These are phyloP conservation scores for Arabidopsis suecica DNA, from an alignment of 345 rosid species.

Conservation along the genomic window DNA sequence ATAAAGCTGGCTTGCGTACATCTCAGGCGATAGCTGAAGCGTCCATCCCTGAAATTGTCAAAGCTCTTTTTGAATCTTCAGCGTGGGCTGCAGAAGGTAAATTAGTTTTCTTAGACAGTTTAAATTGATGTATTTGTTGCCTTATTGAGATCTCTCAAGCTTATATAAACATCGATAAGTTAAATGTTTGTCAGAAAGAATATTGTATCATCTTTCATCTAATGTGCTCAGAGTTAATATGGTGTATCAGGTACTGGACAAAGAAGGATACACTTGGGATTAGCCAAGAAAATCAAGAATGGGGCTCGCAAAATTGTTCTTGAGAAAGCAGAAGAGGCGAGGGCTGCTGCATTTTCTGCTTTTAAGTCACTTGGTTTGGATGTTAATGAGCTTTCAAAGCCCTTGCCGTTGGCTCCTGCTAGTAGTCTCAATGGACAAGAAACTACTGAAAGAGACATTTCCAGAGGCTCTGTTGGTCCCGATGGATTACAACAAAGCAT, in stretches of 20 bases:
- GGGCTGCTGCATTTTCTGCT: slow-evolving; percentile 88
- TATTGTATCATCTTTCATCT: slow-evolving; percentile 12
- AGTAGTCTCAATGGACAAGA: slow-evolving; percentile 47
- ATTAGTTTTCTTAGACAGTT: slow-evolving; percentile 19
- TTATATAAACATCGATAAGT: slow-evolving; percentile 22
- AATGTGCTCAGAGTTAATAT: slow-evolving; percentile 37
- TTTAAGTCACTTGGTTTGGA: slow-evolving; percentile 85
- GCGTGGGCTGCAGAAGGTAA: slow-evolving; percentile 84
- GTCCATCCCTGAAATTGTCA: slow-evolving; percentile 77
- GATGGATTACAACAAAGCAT: slow-evolving; percentile 42
- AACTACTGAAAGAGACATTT: slow-evolving; percentile 46
- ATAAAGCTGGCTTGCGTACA: slow-evolving; percentile 94
- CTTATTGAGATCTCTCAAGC: slow-evolving; percentile 27
- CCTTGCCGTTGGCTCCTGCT: slow-evolving; percentile 48
- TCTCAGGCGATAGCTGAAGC: slow-evolving; percentile 95
- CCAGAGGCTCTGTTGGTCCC: slow-evolving; percentile 40
- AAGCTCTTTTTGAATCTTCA: slow-evolving; percentile 91
- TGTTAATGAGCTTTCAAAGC: slow-evolving; percentile 68
- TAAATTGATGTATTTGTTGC: slow-evolving; percentile 23
- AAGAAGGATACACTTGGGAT: slow-evolving; percentile 75
- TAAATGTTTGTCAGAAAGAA: neutral
- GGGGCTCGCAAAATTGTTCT: slow-evolving; percentile 96
- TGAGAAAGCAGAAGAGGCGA: slow-evolving; percentile 98
- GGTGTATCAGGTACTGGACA: slow-evolving; percentile 69
- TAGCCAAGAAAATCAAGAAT: slow-evolving; percentile 93